Evolutionary conservation across 345 rosid species (phyloP).

Genomic region (Brassica rapa): DNA sequence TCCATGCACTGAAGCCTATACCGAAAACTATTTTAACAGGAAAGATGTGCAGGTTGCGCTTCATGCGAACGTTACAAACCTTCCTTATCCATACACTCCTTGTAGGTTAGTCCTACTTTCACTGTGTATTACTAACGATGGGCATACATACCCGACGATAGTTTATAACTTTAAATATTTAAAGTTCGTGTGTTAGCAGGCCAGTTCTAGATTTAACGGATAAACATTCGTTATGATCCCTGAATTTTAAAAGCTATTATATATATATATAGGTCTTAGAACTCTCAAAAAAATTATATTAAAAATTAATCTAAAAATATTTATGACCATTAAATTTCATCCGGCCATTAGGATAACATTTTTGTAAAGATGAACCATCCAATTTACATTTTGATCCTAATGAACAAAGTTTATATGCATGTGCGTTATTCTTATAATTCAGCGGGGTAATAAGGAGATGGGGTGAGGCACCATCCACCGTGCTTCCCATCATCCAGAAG

Average conservation of each 20-base stretch:
- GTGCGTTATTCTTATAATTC: background rate
- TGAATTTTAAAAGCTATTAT: background rate
- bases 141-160: too few species aligned
- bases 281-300: too few species aligned
- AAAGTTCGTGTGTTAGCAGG: background rate
- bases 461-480: constrained; percentile 52
- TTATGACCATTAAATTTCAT: too few species aligned
- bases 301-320: too few species aligned
- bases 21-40: constrained; percentile 56
- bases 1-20: constrained; percentile 65
- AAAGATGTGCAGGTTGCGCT: constrained; percentile 72
- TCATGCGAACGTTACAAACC: constrained; percentile 66
- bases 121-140: too few species aligned
- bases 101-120: constrained; percentile 68
- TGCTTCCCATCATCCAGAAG: constrained; percentile 61
- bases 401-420: background rate
- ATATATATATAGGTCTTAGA: background rate
- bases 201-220: background rate
- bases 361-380: background rate
- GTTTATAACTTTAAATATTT: background rate
- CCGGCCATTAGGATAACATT: too few species aligned
- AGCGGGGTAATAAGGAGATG: constrained; percentile 48
- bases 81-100: constrained; percentile 56
- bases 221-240: too few species aligned
- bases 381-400: background rate